Conservation (phyloP, 2,329 filamentous ascomycete genomes). For the Sporothrix euskadiensis region DNA sequence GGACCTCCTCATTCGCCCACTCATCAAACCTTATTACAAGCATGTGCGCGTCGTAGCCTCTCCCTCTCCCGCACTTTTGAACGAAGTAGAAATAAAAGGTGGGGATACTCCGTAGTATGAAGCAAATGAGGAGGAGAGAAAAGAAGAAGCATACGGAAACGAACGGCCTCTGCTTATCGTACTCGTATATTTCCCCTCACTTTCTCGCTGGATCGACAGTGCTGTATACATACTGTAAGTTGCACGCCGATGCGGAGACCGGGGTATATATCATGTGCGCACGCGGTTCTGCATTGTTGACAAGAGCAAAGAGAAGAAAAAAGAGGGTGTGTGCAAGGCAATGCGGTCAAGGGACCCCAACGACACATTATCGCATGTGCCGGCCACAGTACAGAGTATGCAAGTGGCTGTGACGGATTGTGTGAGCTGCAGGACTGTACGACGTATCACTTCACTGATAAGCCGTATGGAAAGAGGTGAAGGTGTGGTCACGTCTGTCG, state of each 20-base stretch:
- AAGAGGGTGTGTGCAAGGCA: constrained; percentile 1
- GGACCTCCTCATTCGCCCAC: neutral
- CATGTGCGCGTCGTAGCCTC: neutral
- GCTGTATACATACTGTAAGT: no score
- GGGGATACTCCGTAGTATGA: neutral
- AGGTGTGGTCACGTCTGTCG: neutral
- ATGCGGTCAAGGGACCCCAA: constrained; percentile 11
- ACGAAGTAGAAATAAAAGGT: neutral
- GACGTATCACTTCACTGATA: neutral
- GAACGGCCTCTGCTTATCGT: neutral
- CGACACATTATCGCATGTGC: neutral
- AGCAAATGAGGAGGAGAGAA: neutral
- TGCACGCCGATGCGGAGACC: constrained; percentile 11
- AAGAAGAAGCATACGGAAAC: neutral
- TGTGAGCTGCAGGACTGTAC: neutral
- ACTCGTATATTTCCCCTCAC: neutral
- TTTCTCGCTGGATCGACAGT: neutral
- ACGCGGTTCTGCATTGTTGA: neutral
- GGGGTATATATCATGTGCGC: neutral
- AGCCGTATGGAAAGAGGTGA: neutral
- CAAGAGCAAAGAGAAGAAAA: neutral
- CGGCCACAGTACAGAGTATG: neutral
- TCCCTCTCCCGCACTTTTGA: neutral
- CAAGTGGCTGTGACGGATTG: neutral
- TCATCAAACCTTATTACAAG: neutral